phyloP scores from a whole-genome alignment of 768 basidiomycete species.

The Naematelia aurantialba region DNA sequence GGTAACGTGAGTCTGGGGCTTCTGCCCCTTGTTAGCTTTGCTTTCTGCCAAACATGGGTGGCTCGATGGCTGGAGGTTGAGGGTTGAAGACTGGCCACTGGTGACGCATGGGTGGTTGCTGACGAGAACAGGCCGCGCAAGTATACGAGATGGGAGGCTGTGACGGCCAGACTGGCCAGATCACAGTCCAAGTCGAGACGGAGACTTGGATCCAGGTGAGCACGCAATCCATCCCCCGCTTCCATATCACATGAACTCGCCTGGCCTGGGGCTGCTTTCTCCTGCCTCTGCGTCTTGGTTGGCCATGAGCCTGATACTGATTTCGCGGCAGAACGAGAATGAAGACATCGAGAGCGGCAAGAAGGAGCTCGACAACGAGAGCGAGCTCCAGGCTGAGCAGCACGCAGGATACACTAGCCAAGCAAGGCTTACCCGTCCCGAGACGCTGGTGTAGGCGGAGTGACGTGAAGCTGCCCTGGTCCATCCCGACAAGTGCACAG shows the following conservation, averaged over 20 bases:
- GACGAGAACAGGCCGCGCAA: slow-evolving; percentile 12
- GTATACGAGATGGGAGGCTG: slow-evolving; percentile 14
- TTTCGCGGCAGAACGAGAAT: neutral
- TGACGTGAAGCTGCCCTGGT: neutral
- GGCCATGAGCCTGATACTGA: no score
- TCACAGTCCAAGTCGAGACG: slow-evolving; percentile 19
- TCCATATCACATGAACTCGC: no score
- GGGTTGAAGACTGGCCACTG: neutral
- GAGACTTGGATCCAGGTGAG: slow-evolving; percentile 24
- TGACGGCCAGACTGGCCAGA: slow-evolving; percentile 2
- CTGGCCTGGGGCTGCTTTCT: no score
- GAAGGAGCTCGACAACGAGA: neutral
- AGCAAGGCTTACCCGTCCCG: neutral
- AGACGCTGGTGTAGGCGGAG: neutral
- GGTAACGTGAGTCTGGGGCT: neutral
- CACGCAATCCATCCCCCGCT: neutral
- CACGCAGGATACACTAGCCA: neutral
- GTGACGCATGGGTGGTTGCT: neutral
- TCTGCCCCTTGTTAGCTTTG: neutral
- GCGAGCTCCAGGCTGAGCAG: neutral
- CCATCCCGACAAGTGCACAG: neutral
- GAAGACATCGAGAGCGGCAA: neutral
- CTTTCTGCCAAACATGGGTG: neutral
- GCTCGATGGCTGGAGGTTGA: no score
- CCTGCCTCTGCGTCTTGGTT: no score